Evolutionary conservation across 108 stramenopile species (phyloP).

Genomic region (Skeletonema grethae): DNA sequence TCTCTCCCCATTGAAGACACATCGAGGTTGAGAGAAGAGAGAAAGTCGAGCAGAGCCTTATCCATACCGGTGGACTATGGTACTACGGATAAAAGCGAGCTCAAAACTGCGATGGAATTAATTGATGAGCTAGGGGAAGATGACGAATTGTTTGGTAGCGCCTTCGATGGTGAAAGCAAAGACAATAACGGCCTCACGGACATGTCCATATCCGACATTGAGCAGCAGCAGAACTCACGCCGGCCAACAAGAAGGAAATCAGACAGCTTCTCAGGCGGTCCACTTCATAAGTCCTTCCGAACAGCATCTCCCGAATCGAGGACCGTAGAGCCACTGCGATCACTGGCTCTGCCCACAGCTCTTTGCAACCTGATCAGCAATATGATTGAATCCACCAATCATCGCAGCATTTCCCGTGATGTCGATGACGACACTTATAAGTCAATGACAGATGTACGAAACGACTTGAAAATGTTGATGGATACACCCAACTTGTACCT

Average conservation of each 20-base stretch:
- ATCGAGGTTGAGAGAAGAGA: background rate
- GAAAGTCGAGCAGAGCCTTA: background rate
- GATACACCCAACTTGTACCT: background rate
- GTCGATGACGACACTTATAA: constrained; percentile 1
- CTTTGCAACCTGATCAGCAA: constrained; percentile 9
- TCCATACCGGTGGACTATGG: background rate
- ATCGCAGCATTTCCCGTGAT: no score
- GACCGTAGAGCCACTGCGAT: background rate
- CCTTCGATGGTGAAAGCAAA: no score
- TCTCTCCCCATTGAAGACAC: background rate
- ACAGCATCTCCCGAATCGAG: no score
- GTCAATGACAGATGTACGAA: background rate
- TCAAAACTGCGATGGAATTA: constrained; percentile 4
- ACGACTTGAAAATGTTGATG: background rate
- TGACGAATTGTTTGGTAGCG: background rate
- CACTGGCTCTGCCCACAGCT: constrained; percentile 4
- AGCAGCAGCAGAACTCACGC: no score
- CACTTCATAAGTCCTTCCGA: no score
- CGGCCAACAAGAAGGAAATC: no score
- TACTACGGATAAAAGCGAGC: background rate
- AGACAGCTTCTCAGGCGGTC: no score
- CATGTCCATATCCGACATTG: no score
- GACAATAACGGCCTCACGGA: no score
- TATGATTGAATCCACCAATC: background rate
- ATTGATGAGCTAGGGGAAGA: background rate